Evolutionary conservation across 129 eudicot genomes (phyloP), one percentile per base, ranked within the genome.

Genomic region (Arctium minus): DNA sequence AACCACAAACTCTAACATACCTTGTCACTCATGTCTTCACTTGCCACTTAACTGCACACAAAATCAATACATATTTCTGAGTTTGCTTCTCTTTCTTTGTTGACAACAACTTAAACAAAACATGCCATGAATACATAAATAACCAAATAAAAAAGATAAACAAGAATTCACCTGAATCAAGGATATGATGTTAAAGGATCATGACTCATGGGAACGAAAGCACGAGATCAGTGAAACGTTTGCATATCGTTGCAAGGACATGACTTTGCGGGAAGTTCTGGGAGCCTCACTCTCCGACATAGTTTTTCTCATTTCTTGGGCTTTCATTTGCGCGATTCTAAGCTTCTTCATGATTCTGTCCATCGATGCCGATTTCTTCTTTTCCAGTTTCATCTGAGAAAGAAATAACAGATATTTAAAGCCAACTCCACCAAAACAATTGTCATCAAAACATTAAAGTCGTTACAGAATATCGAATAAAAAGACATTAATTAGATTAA

Each of bases 381-480:
- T 95, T 84, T 95, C 98, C 44, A 95, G 85, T 82, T 92, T 92
- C 97, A 91, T 89, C 98, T 95, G 85, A 44, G 22, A 71, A 22
- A 31, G 12, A 30, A 30, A 65, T 35, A 37, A 22, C 37, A 42
- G 10, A 60, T 76, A 72, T 60, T 77, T 50, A 42, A 62, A 69
- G 37, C 48, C 62, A 22, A 32, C 65, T 39, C 42, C 22, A 76
- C 22, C 31, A 37, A 6, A 35, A 11, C 37, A 67, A 5, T 36
- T 72, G 62, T 80, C 37, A 33, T 32, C 12, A 56, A 39, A 73
- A 4, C 42, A 30, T 38, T 29, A 38, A 12, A 62, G 39, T 11
- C 22, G 9, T 4, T 32, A 62, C 68, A 74, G 17, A 72, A 32
- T 37, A 22, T 6, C 60, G 36, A 44, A 30, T 38, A 38, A 75